These are phyloP conservation scores for Ceratocystis diversiconidia DNA, from an alignment of 2,329 filamentous ascomycete species.

Conservation along the genomic window DNA sequence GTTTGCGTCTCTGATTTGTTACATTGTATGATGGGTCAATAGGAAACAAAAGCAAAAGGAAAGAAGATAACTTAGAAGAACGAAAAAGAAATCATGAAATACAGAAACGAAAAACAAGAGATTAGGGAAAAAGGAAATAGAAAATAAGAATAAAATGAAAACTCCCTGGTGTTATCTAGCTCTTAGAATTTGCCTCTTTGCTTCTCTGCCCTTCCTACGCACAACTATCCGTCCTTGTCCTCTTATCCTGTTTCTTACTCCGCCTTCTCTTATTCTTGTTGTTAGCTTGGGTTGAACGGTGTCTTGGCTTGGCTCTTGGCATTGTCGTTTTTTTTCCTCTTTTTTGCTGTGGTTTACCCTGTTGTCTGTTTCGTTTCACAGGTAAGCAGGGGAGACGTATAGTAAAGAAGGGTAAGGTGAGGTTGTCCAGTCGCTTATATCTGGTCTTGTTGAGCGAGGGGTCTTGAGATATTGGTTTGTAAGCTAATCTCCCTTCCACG, in stretches of 20 bases:
- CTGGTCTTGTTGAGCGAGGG: too few species aligned
- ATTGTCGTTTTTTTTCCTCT: not conserved
- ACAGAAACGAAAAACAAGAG: not conserved
- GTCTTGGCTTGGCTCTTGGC: not conserved
- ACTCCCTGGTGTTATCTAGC: not conserved
- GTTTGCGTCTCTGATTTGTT: conserved; percentile 5
- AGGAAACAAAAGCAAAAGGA: too few species aligned
- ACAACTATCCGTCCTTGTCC: not conserved
- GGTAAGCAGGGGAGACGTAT: not conserved
- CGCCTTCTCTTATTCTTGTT: not conserved
- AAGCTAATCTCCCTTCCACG: too few species aligned
- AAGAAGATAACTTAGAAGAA: too few species aligned
- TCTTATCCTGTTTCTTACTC: not conserved
- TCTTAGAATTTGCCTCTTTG: not conserved
- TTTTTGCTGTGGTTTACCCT: not conserved
- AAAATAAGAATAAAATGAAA: not conserved
- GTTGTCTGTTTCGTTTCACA: conserved; percentile 6
- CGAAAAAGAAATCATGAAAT: not conserved
- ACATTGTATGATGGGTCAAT: not conserved
- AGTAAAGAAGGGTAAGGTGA: not conserved
- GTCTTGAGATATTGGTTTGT: too few species aligned
- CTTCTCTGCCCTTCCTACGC: not conserved
- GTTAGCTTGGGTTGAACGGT: conserved; percentile 3
- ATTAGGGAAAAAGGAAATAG: not conserved
- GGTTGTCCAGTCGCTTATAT: not conserved